Evolutionary conservation across 148 eudicot species (phyloP).

Genomic region (Vaccinium corymbosum): DNA sequence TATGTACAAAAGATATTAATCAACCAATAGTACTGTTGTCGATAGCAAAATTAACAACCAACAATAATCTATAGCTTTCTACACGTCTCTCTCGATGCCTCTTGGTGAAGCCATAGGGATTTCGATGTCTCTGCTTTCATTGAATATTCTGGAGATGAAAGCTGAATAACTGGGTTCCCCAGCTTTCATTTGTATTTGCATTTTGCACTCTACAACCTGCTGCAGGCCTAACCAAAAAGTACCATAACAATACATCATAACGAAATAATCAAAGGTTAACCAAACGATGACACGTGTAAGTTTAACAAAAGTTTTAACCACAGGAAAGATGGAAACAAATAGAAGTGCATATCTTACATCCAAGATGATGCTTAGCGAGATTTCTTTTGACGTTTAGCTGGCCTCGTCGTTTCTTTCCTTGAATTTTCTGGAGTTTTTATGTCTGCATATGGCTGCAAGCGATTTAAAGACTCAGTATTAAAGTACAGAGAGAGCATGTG

Average conservation of each 20-base stretch:
- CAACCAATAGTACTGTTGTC: not conserved
- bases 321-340: not conserved
- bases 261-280: not conserved
- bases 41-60: not conserved
- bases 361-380: slow-evolving; percentile 29
- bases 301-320: too few species aligned
- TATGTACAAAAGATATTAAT: too few species aligned
- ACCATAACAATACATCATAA: not conserved
- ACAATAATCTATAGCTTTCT: too few species aligned
- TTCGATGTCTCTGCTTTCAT: too few species aligned
- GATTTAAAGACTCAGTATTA: not conserved
- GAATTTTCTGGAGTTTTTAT: slow-evolving; percentile 39
- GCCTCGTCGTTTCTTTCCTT: slow-evolving; percentile 51
- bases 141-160: too few species aligned
- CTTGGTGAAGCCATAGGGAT: too few species aligned
- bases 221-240: not conserved
- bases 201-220: not conserved
- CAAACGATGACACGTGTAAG: too few species aligned
- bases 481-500: not conserved
- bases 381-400: slow-evolving; percentile 57
- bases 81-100: not conserved
- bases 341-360: slow-evolving; percentile 17
- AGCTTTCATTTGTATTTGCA: not conserved
- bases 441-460: slow-evolving; percentile 31
- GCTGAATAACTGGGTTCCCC: not conserved